Base-by-base conservation (phyloP, 2,329 filamentous ascomycete species). In the Colletotrichum tropicale region DNA sequence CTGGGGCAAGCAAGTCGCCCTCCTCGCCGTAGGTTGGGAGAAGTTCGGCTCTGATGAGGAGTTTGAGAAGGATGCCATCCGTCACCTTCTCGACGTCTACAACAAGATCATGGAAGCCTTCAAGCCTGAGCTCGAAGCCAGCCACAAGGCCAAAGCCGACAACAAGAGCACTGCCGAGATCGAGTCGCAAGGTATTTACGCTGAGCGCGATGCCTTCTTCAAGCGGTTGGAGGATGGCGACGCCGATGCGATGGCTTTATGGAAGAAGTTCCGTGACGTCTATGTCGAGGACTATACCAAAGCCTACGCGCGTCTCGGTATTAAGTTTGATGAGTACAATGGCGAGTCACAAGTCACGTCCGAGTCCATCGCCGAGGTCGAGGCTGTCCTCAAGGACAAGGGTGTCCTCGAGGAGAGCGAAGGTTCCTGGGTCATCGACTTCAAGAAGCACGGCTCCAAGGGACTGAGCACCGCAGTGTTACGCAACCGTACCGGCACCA, bases 61-160 rank as follows among this genome's bases (percentile, higher is more conserved):
- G 74, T 86, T 95, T 13, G 83, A 88, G 61, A 86, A 87, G 66
- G 93, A 95, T 79, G 93, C 94, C 2, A 93, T 95, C 78, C 91
- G 91, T 72, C 94, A 95, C 81, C 86, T 96, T 13, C 94, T 93
- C 78, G 90, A 94, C 71, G 91, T 96, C 18, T 95, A 95, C 80
- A 92, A 93, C 75, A 90, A 90, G 82, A 94, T 95, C 81, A 92
- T 92, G 79, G 88, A 88, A 48, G 88, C 93, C 5, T 89, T 93
- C 77, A 86, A 87, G 12, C 91, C 89, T 0, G 93, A 95, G 83
- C 89, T 91, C 61, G 91, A 92, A 62, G 85, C 89, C 52, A 88
- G 90, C 55, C 91, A 91, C 80, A 85, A 83, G 36, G 86, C 88
- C 55, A 87, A 88, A 75, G 85, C 86, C 18, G 85, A 88, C 43